Conservation (phyloP, 2,329 filamentous ascomycete genomes). For the Claviceps digitariae region DNA sequence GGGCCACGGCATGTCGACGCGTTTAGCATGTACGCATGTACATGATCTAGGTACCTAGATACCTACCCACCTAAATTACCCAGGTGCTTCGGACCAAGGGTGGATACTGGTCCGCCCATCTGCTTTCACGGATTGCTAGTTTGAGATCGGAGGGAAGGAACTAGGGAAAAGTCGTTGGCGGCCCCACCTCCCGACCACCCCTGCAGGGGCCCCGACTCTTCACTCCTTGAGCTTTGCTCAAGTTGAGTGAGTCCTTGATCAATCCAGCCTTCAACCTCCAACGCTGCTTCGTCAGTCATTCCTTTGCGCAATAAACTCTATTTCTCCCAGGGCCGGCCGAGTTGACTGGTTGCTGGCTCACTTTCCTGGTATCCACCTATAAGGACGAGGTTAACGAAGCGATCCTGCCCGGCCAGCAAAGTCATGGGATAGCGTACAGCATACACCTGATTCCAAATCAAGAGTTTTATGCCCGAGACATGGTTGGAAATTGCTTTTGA, state of each 20-base stretch:
- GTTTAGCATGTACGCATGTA: no score
- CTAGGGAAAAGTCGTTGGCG: background rate
- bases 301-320: background rate
- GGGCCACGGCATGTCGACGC: no score
- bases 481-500: background rate
- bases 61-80: no score
- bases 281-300: background rate
- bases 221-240: background rate
- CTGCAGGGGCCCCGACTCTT: no score
- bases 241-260: background rate
- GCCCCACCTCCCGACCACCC: background rate
- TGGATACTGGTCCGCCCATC: background rate
- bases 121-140: constrained; percentile 1
- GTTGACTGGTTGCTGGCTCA: background rate
- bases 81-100: no score
- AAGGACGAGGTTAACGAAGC: background rate
- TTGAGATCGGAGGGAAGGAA: background rate
- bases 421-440: background rate
- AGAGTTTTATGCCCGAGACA: background rate
- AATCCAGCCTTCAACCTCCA: background rate
- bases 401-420: background rate
- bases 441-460: background rate
- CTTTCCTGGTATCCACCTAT: background rate
- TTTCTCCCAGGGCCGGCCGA: background rate
- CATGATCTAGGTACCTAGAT: no score